Evolutionary conservation across 129 eudicot genomes (phyloP), one percentile per base, ranked within the genome.

Genomic region (Kitagawia praeruptora): DNA sequence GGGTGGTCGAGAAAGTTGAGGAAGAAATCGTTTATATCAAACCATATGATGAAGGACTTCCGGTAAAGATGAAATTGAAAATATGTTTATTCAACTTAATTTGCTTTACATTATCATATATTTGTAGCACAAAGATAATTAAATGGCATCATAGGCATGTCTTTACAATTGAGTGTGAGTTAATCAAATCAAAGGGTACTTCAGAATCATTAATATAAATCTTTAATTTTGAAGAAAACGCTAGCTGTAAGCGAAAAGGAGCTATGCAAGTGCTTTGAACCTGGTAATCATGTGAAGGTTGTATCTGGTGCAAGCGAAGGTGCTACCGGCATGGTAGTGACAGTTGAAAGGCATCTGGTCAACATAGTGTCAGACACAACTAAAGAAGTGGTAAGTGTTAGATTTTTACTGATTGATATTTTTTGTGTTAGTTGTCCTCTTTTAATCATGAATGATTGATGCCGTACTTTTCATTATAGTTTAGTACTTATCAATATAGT

Each of bases 191-290:
- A n/a, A 15, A n/a, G 90, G 66, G 5, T 61, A 25, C 28, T 8
- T 34, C 14, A 6, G 38, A 14, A 5, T 84, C 12, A 9, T 74
- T 31, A 38, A 28, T 74, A 14, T 66, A 49, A 7, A 61, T 42
- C 54, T 83, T 34, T 16, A 66, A 75, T 72, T 49, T 27, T 80
- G 79, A 83, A 95, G 98, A 82, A 76, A 78, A 89, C 97, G 74
- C 91, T 95, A 70, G 97, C 92, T 81, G 89, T 92, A 47, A 87
- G 87, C 80, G 95, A 92, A 69, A 92, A 77, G 74, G 97, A 92
- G 83, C 98, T 95, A 3, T 92, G 99, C 95, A 95, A 95, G 86
- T 95, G 90, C 84, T 95, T 95, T 82, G 94, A 95, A 80, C 92
- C 91, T 70, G 97, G 98, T 46, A 89, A 95, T 89, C 98, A 95